These are phyloP conservation scores for Salix viminalis DNA, from an alignment of 345 rosid genomes.

Conservation along the genomic window DNA sequence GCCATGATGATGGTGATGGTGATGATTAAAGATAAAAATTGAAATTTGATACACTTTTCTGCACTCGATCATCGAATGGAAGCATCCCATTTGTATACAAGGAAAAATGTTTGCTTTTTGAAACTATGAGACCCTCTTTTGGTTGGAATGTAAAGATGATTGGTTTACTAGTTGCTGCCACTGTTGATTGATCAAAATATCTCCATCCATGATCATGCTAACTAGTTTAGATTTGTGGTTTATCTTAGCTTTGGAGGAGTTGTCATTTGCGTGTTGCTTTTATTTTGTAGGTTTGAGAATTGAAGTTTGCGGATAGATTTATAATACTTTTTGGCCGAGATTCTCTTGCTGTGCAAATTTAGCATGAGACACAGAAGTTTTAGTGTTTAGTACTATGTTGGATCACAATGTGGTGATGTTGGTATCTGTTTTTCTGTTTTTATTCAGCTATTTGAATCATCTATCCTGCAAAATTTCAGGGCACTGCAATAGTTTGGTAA, in stretches of 20 bases:
- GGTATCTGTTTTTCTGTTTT: slow-evolving; percentile 9
- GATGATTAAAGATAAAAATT: not conserved
- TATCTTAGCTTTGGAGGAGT: not conserved
- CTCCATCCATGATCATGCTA: not conserved
- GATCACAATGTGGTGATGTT: slow-evolving; percentile 18
- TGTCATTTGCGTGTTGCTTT: slow-evolving; percentile 12
- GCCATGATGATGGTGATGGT: not conserved
- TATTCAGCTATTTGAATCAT: slow-evolving; percentile 30
- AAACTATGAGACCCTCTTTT: not conserved
- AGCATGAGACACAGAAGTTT: not conserved
- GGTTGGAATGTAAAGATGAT: not conserved
- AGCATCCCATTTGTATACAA: not conserved
- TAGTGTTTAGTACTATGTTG: slow-evolving; percentile 10
- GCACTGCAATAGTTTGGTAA: slow-evolving; percentile 59
- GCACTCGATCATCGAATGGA: not conserved
- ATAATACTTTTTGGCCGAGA: slow-evolving; percentile 4
- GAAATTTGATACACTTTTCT: not conserved
- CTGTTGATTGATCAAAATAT: not conserved
- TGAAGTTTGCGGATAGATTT: slow-evolving; percentile 41
- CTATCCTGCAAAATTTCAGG: slow-evolving; percentile 26
- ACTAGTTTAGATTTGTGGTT: not conserved
- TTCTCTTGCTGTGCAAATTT: slow-evolving; percentile 1
- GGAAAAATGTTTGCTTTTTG: not conserved
- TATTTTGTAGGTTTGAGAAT: slow-evolving; percentile 42
- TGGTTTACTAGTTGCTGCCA: not conserved